Evolutionary conservation across 139 green algal species (phyloP), one percentile per base, ranked within the genome.

Genomic region (Parachlorella kessleri): DNA sequence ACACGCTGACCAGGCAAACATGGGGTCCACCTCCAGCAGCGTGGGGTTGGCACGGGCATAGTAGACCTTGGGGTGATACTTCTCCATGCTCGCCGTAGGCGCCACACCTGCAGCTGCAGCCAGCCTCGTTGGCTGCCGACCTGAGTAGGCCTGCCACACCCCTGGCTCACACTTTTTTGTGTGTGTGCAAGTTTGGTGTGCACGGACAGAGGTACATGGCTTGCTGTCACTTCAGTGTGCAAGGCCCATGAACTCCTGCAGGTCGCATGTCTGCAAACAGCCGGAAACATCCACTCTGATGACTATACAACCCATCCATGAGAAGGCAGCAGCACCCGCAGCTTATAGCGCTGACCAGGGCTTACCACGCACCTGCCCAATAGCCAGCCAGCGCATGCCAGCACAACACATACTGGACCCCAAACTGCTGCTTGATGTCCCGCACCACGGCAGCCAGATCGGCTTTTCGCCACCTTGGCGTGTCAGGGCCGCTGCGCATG

Each of bases 331-430:
- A 53, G 40, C 55, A 59, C 73, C 73, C 38, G 33, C 6, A 55
- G 55, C 1, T 21, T 8, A 21, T 78, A 78, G 41, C 73, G 21
- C 28, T 77, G 53, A 1, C 38, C 28, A 42, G 48, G 28, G 21
- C 33, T 0, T 55, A 55, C 7, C 37, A 37, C 37, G 80, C 55
- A 8, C 79, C 79, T 39, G 73, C 79, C 83, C 83, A 75, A 72
- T 65, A 98, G 2, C 92, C 94, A 2, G 90, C 85, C 75, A 98
- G 82, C 21, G 92, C 94, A 72, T 98, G 94, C 94, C 94, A 98
- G 81, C 91, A 92, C 86, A 95, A 97, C 24, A 98, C 83, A 77
- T 91, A 91, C 10, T 78, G 37, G 63, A 97, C 74, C 32, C 84
- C 89, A 42, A 85, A 91, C 8, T 30, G 40, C 36, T 65, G 30